Evolutionary conservation across 305 asterid species (phyloP).

Genomic region (Lippia alba): DNA sequence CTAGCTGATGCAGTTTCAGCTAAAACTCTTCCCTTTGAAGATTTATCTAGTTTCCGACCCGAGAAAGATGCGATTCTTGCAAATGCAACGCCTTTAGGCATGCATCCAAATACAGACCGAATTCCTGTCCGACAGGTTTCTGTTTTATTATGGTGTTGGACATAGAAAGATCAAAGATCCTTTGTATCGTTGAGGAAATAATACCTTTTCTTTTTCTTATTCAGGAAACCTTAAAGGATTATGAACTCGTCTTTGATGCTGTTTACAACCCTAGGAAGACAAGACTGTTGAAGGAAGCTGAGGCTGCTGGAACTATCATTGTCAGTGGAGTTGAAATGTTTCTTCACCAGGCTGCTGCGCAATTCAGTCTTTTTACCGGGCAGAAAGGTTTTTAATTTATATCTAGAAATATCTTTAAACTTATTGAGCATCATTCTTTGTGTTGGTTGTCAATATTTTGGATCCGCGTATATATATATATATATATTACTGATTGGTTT

Average conservation of each 20-base stretch:
- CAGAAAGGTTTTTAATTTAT: conserved; percentile 43
- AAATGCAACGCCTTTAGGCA: conserved; percentile 76
- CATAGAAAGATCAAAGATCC: not conserved
- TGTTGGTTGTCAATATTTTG: too few species aligned
- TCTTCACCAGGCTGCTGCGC: conserved; percentile 72
- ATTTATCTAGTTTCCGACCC: conserved; percentile 50
- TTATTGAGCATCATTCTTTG: not conserved
- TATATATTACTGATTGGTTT: too few species aligned
- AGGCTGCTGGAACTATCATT: conserved; percentile 64
- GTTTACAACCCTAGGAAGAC: conserved; percentile 71
- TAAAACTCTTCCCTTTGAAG: conserved; percentile 54
- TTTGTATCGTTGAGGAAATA: not conserved
- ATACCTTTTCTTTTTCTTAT: not conserved
- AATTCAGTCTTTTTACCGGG: conserved; percentile 66
- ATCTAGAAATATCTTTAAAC: not conserved
- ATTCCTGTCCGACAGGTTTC: conserved; percentile 59
- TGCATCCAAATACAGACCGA: conserved; percentile 64
- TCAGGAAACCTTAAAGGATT: conserved; percentile 43
- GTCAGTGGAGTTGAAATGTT: conserved; percentile 84
- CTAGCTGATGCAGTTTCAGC: conserved; percentile 65
- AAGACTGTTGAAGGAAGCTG: conserved; percentile 59
- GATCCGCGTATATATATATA: too few species aligned
- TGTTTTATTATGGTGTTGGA: not conserved
- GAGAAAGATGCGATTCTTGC: conserved; percentile 68
- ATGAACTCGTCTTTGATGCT: conserved; percentile 65